Base-by-base conservation (phyloP, 192 early-diverging fungal species). In the Phycomyces nitens region DNA sequence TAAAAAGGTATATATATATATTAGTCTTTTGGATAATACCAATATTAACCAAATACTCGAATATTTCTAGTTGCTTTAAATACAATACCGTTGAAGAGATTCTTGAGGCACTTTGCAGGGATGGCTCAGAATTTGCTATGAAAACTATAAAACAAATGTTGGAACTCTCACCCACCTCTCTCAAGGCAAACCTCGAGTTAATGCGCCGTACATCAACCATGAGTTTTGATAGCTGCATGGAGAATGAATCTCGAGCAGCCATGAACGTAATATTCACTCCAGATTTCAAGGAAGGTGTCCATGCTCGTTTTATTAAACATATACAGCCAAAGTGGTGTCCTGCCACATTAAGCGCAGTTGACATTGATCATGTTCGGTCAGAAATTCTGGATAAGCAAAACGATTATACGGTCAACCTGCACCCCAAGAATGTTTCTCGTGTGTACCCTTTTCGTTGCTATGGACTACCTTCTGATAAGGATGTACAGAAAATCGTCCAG, bases 281-380 rank as follows among this genome's bases (percentile, higher is more conserved):
- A 53, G 96, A 99, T 74, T 94, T 99, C 69, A 66, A 76, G 49
- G 93, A 94, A 81, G 96, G 97, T 9, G 94, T 98, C 0, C 86
- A 74, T 10, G 86, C 90, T 22, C 73, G 81, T 41, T 76, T 99
- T 64, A 72, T 96, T 34, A 76, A 85, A 64, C 93, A 92, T 65
- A 55, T 16, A 4, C 34, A 49, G 2, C 87, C 94, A 6, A 52
- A 82, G 60, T 99, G 95, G 95, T 67, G 85, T 6, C 93, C 93
- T 0, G 34, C 84, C 0, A 79, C 74, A 2, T 29, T 92, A 12
- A 71, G 71, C 0, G 77, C 77, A 1, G 77, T 88, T 7, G 64
- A 79, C 15, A 53, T 49, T 65, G 12, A 62, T 64, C 27, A 76
- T 88, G 65, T 34, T 34, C 29, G 29, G 29, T 34, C 29, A 0